Conservation (phyloP, 345 rosid genomes). For the Corchorus capsularis region DNA sequence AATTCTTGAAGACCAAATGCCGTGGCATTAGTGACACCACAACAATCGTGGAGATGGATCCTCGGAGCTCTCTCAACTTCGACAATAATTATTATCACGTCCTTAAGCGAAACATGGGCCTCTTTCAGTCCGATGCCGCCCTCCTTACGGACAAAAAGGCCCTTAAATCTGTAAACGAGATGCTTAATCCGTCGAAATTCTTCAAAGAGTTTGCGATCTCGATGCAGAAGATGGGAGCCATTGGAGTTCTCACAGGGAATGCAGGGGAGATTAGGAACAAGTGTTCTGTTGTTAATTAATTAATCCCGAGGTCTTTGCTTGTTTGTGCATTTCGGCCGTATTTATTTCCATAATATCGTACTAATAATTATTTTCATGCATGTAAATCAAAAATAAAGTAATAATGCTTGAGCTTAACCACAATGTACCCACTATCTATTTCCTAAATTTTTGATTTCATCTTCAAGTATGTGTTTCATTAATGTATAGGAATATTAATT, state of each 20-base stretch:
- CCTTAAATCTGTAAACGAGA: constrained; percentile 13
- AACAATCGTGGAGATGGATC: constrained; percentile 59
- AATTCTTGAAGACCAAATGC: constrained; percentile 48
- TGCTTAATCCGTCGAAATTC: constrained; percentile 25
- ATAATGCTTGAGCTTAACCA: no score
- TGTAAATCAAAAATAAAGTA: no score
- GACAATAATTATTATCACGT: constrained; percentile 48
- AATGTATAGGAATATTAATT: no score
- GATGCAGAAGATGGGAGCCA: constrained; percentile 58
- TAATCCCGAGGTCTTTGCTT: not conserved
- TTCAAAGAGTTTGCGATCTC: constrained; percentile 58
- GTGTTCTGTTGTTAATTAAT: constrained; percentile 40
- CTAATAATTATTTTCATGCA: no score
- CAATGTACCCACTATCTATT: no score
- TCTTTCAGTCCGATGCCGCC: constrained; percentile 66
- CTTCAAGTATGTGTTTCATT: no score
- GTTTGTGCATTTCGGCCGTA: not conserved
- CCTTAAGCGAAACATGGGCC: constrained; percentile 47
- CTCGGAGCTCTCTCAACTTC: constrained; percentile 40
- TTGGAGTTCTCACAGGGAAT: constrained; percentile 41
- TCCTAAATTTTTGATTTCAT: no score
- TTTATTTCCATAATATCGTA: no score
- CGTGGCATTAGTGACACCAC: constrained; percentile 26
- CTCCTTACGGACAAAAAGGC: constrained; percentile 43
- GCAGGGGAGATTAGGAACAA: constrained; percentile 59